Evolutionary conservation across 2,329 filamentous ascomycete species (phyloP), one percentile per base, ranked within the genome.

Genomic region (Chrysoporthe austroafricana): DNA sequence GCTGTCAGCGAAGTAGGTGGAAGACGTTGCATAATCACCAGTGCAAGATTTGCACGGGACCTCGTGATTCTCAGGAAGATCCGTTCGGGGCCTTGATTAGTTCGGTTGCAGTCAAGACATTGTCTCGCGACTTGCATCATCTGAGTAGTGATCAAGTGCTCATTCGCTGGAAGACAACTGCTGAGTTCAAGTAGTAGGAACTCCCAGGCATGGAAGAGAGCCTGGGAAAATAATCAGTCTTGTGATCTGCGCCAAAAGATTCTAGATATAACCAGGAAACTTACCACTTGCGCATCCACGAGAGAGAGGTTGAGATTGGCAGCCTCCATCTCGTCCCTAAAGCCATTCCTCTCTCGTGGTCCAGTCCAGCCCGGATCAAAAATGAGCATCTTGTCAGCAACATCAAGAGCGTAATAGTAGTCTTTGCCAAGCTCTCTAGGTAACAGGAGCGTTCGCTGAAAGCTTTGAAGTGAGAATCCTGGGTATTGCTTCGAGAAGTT

Each of bases 221-320:
- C 87, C 90, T 93, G 67, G 67, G 14, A 11, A 14, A 43, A 14
- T 57, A 52, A 62, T 66, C 50, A 65, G 54, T 43, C 42, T 63
- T 1, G 1, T 39, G 26, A 7, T n/a, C 32, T 16, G 18, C n/a
- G 9, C n/a, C 5, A 52, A 14, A 50, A 13, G 16, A 43, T 16
- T 48, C 16, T 2, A 11, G 21, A 32, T 39, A 5, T 1, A 36
- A 54, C 26, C 6, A 54, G 32, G 36, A 4, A 50, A 82, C 90
- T 80, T 83, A 92, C 90, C 71, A 96, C 90, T 81, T 99, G 94
- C 34, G 95, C 92, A 77, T 98, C 94, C 44, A 99, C 93, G 44
- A 97, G 83, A 34, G 94, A 97, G 63, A 99, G 78, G 77, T 99
- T 98, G 70, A 91, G 82, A 77, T 99, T 99, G 54, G 95, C 96